phyloP scores from a whole-genome alignment of 2,329 filamentous ascomycete species.

The Fusarium odoratissimum region DNA sequence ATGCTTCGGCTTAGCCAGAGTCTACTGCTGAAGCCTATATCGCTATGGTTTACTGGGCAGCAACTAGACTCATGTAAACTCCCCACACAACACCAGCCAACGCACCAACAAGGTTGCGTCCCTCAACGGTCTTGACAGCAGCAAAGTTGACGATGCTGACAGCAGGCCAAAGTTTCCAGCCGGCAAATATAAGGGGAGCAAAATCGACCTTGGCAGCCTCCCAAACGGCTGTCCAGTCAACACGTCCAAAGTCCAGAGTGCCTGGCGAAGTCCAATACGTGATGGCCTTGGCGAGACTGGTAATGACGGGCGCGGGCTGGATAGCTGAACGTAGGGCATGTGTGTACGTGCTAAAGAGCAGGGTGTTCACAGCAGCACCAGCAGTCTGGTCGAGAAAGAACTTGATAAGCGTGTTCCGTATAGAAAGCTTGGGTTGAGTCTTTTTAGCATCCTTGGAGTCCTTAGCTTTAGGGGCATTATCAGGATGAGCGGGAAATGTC shows the following conservation, averaged over 20 bases:
- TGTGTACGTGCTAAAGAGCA: constrained; percentile 71
- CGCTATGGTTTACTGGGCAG: constrained; percentile 45
- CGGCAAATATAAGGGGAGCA: constrained; percentile 72
- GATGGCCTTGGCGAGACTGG: constrained; percentile 50
- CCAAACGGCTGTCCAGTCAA: constrained; percentile 60
- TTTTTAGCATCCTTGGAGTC: constrained; percentile 38
- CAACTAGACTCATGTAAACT: constrained; percentile 77
- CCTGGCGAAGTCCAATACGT: constrained; percentile 53
- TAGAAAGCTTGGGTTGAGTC: constrained; percentile 61
- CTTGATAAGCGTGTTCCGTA: constrained; percentile 74
- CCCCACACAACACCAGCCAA: constrained; percentile 80
- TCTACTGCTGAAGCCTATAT: not conserved
- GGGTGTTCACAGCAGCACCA: constrained; percentile 72
- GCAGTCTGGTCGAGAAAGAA: constrained; percentile 76
- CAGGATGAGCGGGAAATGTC: constrained; percentile 74
- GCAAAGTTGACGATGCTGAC: constrained; percentile 78
- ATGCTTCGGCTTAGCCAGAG: not conserved
- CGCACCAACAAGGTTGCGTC: constrained; percentile 76
- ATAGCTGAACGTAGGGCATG: constrained; percentile 66
- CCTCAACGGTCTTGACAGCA: constrained; percentile 75
- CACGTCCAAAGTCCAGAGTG: constrained; percentile 57
- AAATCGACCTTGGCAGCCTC: constrained; percentile 65
- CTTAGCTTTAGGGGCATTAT: constrained; percentile 52
- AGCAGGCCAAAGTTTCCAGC: constrained; percentile 76
- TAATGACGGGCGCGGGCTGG: constrained; percentile 53